Percentiles rank a stretch among this genome's conserved stretches.
These are phyloP conservation scores for Penicillium sumatraense DNA, from an alignment of 2,329 filamentous ascomycete genomes.

Conservation along the genomic window DNA sequence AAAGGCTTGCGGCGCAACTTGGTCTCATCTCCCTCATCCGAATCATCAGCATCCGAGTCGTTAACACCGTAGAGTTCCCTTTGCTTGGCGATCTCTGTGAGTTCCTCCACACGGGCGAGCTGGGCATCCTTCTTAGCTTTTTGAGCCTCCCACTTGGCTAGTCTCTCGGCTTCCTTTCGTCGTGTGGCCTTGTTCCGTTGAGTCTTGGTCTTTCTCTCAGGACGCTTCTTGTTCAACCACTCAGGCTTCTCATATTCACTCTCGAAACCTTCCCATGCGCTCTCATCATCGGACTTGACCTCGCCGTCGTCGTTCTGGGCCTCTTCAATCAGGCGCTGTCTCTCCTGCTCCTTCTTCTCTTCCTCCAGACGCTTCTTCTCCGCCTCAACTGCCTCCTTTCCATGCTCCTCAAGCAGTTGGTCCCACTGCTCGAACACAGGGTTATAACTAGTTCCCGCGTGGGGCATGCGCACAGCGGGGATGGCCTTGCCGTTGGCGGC, in stretches of 20 bases:
- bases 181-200: slow-evolving; percentile 88
- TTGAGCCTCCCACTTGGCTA: slow-evolving; percentile 74
- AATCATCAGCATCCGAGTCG: slow-evolving; percentile 41
- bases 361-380: slow-evolving; percentile 75
- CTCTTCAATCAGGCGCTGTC: slow-evolving; percentile 71
- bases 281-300: slow-evolving; percentile 81
- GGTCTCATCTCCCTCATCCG: slow-evolving; percentile 63
- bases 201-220: slow-evolving; percentile 80
- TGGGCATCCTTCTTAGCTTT: slow-evolving; percentile 76
- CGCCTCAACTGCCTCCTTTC: slow-evolving; percentile 75
- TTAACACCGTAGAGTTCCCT: slow-evolving; percentile 54
- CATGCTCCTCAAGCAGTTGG: slow-evolving; percentile 72
- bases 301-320: slow-evolving; percentile 77
- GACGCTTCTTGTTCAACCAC: slow-evolving; percentile 71
- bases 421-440: slow-evolving; percentile 87
- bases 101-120: slow-evolving; percentile 70
- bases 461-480: slow-evolving; percentile 77
- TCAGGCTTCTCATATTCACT: slow-evolving; percentile 75
- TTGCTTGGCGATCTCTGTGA: slow-evolving; percentile 58
- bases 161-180: slow-evolving; percentile 83
- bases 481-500: slow-evolving; percentile 80
- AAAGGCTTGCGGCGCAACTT: slow-evolving; percentile 73
- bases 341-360: slow-evolving; percentile 69
- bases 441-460: slow-evolving; percentile 89
- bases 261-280: slow-evolving; percentile 87